Percentiles rank a stretch among this genome's conserved stretches.
Evolutionary conservation across 257 asterid species (phyloP).

Genomic region (Solanum boliviense): DNA sequence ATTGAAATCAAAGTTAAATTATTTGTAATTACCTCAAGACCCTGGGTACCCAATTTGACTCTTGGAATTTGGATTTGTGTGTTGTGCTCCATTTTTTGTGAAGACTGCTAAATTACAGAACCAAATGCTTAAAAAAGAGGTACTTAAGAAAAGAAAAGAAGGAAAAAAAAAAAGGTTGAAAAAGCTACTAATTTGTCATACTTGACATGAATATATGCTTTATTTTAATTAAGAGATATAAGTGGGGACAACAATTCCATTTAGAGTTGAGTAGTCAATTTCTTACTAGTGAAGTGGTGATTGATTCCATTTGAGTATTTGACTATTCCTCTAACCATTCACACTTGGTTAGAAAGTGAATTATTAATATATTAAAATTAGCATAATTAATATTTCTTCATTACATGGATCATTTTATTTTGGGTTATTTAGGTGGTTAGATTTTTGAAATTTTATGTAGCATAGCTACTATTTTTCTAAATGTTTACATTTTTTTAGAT

Average conservation of each 20-base stretch:
- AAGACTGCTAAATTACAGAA: background rate
- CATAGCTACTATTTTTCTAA: no score
- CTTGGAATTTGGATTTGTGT: conserved; percentile 27
- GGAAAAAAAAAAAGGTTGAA: background rate
- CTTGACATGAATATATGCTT: background rate
- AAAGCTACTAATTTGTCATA: background rate
- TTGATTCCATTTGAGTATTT: background rate
- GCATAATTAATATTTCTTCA: background rate
- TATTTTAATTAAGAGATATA: no score
- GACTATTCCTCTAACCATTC: background rate
- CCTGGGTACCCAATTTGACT: conserved; percentile 45
- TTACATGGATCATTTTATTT: no score
- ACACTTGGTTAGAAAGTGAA: no score
- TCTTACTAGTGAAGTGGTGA: no score
- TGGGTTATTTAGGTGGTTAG: no score
- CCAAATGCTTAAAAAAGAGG: background rate
- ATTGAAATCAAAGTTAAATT: background rate
- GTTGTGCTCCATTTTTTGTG: background rate
- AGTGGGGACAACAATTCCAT: background rate
- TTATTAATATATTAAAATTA: no score
- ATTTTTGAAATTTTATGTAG: no score
- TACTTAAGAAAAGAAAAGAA: background rate
- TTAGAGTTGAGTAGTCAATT: background rate
- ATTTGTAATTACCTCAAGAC: conserved; percentile 27
- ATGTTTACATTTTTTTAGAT: no score